A percentile compares a stretch with the other conserved stretches of the same genome.
Conservation (phyloP, 2,329 filamentous ascomycete species). For the Aureobasidium lini region DNA sequence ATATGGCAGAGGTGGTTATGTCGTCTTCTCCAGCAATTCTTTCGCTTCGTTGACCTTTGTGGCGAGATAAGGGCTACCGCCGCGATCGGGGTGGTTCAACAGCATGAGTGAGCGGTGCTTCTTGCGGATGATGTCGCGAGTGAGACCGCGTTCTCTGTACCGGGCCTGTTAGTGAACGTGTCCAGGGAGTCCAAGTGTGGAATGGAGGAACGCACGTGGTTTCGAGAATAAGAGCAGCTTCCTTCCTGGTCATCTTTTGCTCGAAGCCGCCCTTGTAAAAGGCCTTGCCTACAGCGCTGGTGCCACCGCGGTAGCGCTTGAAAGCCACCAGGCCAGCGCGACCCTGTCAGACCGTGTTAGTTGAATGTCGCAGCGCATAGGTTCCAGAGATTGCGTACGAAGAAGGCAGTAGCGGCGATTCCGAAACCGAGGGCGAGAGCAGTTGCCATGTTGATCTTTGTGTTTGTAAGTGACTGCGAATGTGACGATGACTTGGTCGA, state of each 20-base stretch:
- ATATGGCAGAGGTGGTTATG: conserved; percentile 10
- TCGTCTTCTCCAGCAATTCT: conserved; percentile 76
- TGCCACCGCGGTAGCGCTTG: conserved; percentile 68
- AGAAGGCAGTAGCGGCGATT: conserved; percentile 58
- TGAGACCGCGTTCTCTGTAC: conserved; percentile 62
- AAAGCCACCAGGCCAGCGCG: conserved; percentile 87
- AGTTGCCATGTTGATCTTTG: conserved; percentile 9
- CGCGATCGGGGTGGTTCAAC: conserved; percentile 94
- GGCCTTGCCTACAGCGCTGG: conserved; percentile 72
- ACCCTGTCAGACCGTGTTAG: conserved; percentile 50
- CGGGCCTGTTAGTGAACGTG: background rate
- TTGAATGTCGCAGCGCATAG: background rate
- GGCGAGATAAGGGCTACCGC: conserved; percentile 90
- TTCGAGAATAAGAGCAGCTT: conserved; percentile 84
- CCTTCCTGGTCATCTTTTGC: conserved; percentile 82
- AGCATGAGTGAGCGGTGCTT: conserved; percentile 94
- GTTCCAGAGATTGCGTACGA: conserved; percentile 38
- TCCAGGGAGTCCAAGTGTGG: background rate
- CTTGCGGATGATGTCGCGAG: conserved; percentile 90
- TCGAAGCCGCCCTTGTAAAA: conserved; percentile 99
- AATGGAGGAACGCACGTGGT: conserved; percentile 58
- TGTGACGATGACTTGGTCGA: background rate
- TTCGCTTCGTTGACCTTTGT: conserved; percentile 99
- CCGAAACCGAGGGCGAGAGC: conserved; percentile 41
- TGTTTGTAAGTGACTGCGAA: background rate